phyloP scores from a whole-genome alignment of 108 stramenopile genomes.

The Aurantiochytrium sp. region DNA sequence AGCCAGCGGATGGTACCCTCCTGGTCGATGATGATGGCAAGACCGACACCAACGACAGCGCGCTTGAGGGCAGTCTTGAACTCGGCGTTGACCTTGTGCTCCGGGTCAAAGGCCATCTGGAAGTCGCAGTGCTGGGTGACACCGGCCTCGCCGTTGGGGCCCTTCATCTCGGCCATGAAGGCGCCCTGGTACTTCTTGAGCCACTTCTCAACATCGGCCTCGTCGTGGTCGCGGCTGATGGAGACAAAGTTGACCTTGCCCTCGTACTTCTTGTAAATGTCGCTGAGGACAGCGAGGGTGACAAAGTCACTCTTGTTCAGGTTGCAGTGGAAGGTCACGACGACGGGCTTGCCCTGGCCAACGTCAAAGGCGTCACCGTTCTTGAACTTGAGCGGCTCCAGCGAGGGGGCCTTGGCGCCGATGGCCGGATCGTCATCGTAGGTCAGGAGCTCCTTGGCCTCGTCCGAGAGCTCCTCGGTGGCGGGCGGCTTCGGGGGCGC shows the following conservation, averaged over 20 bases:
- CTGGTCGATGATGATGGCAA: background rate
- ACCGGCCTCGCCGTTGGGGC: background rate
- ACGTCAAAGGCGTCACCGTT: constrained; percentile 10
- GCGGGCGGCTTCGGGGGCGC: background rate
- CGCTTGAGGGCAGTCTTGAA: constrained; percentile 16
- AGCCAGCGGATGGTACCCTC: background rate
- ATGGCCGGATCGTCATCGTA: constrained; percentile 11
- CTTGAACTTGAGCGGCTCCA: background rate
- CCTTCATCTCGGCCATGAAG: constrained; percentile 1
- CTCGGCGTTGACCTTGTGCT: constrained; percentile 15
- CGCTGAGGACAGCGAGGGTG: background rate
- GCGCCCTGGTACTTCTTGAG: constrained; percentile 13
- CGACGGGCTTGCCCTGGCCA: background rate
- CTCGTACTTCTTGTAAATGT: constrained; percentile 1
- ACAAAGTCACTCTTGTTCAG: constrained; percentile 17
- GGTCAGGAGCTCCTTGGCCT: background rate
- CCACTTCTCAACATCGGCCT: constrained; percentile 16
- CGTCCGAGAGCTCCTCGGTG: background rate
- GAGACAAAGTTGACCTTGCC: background rate
- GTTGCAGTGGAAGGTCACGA: constrained; percentile 21
- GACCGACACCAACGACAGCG: constrained; percentile 13
- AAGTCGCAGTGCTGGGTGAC: background rate
- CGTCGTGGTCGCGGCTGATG: constrained; percentile 15
- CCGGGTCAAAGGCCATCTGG: background rate
- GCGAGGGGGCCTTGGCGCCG: background rate